A percentile compares a stretch with the other conserved stretches of the same genome.
These are phyloP conservation scores for Penium margaritaceum DNA, from an alignment of 139 green algal species.

Conservation along the genomic window DNA sequence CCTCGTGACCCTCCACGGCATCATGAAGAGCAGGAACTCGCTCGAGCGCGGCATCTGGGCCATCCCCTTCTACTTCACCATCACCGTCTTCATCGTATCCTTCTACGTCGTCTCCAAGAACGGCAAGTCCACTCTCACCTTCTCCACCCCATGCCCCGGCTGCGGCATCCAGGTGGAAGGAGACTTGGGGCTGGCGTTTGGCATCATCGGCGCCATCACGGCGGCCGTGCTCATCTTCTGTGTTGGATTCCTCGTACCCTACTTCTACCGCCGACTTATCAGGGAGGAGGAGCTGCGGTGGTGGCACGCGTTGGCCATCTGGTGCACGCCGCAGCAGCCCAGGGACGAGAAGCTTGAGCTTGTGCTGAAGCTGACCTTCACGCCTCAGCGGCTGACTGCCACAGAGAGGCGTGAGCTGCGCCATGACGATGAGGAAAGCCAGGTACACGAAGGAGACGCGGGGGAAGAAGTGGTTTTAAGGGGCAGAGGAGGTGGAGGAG, in stretches of 20 bases:
- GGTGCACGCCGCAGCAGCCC: not conserved
- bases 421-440: not conserved
- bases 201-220: not conserved
- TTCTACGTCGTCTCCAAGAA: conserved; percentile 8
- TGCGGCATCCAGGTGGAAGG: not conserved
- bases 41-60: not conserved
- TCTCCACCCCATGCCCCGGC: no score
- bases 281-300: not conserved
- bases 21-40: conserved; percentile 8
- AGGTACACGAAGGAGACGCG: not conserved
- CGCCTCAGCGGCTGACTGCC: conserved; percentile 7
- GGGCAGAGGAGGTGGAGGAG: not conserved
- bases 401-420: no score
- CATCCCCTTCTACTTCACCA: conserved; percentile 17
- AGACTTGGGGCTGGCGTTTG: not conserved
- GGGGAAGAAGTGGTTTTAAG: no score
- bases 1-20: not conserved
- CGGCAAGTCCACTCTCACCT: no score
- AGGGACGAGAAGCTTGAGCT: not conserved
- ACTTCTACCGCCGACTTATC: not conserved
- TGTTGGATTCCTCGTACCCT: not conserved
- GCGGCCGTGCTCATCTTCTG: not conserved
- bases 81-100: conserved; percentile 20
- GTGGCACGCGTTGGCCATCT: not conserved
- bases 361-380: not conserved